Evolutionary conservation across 352 stramenopile genomes (phyloP), one percentile per base, ranked within the genome.

Genomic region (Thalassiosira mediterranea): DNA sequence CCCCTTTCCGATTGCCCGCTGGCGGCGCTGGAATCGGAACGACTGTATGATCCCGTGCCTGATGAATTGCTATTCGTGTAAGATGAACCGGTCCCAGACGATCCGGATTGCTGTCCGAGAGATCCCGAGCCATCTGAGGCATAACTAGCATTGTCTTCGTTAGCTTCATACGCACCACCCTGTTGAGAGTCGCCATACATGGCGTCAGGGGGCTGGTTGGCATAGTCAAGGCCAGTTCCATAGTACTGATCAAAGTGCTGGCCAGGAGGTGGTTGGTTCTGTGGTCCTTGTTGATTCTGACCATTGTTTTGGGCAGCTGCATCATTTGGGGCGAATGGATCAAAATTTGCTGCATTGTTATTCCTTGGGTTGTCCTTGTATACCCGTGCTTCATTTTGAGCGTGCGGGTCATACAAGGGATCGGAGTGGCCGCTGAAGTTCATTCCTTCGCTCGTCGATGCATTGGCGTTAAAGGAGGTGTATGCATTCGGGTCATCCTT

Each of bases 141-240:
- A 51, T 77, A 32, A 32, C 54, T 52, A 21, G 42, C 44, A 34
- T 38, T 32, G 19, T 4, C 34, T 51, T 46, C 67, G 29, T 25
- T 17, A 25, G 4, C 44, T 17, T 52, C 7, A 25, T 52, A 23
- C 44, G 13, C 26, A 60, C 72, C 38, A 49, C 59, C 60, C 11
- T 64, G 21, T 71, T 83, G 74, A 23, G 74, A 83, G 47, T 74
- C 67, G 23, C 74, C 74, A 71, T 83, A 83, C 46, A 83, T 75
- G 64, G 60, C 34, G 52, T 83, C 74, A 15, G 66, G 53, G 54
- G 44, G 51, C 46, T 83, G 66, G 51, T 74, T 73, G 26, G 32
- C 58, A 70, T 82, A 58, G 60, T 78, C 74, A 47, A 83, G 37
- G n/a, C 74, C 74, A 25, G 57, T 52, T 25, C 59, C 54, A 17